Evolutionary conservation across 1,284 basidiomycete genomes (phyloP).

Genomic region (Microbotryomycetes sp.): DNA sequence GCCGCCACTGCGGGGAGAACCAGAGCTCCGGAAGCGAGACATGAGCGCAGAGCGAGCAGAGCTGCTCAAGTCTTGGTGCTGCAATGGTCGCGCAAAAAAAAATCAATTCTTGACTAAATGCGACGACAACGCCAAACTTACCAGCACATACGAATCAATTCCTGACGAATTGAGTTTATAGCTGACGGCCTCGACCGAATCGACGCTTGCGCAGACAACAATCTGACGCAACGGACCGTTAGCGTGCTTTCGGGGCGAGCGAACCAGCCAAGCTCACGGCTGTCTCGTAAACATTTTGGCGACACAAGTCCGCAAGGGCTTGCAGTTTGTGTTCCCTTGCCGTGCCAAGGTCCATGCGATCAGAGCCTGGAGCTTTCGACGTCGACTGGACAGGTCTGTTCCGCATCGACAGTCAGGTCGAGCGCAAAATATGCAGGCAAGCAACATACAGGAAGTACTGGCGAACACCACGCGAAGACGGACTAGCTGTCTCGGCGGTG

Average conservation of each 20-base stretch:
- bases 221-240: constrained; percentile 15
- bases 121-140: constrained; percentile 2
- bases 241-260: too few relatives aligned
- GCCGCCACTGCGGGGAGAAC: constrained; percentile 10
- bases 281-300: constrained; percentile 62
- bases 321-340: constrained; percentile 89
- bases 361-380: not conserved
- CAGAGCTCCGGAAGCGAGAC: constrained; percentile 30
- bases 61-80: constrained; percentile 32
- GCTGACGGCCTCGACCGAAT: constrained; percentile 40
- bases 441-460: constrained; percentile 90
- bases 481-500: constrained; percentile 43
- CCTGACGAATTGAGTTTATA: constrained; percentile 41
- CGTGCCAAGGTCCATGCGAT: constrained; percentile 13
- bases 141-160: constrained; percentile 39
- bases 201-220: constrained; percentile 37
- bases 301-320: constrained; percentile 83
- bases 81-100: not conserved
- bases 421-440: too few relatives aligned
- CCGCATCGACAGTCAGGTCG: too few relatives aligned
- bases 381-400: not conserved
- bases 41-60: constrained; percentile 27
- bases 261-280: constrained; percentile 51
- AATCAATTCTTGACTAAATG: too few relatives aligned
- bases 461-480: constrained; percentile 50